A percentile compares a stretch with the other conserved stretches of the same genome.
Evolutionary conservation across 805 yeast species (phyloP).

Genomic region (Suhomyces prunicola): DNA sequence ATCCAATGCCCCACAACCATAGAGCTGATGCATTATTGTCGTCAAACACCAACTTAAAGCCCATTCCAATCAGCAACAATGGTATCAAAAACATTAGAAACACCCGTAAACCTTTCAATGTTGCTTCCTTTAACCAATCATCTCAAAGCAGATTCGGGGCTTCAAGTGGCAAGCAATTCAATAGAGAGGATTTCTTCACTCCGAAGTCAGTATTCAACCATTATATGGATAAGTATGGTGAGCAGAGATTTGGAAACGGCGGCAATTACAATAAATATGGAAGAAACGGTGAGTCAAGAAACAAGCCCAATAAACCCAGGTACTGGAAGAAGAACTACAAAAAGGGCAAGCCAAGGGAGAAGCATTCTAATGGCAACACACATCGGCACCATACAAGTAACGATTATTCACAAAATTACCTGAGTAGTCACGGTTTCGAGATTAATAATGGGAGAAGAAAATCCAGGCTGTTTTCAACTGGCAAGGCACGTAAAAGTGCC

Average conservation of each 20-base stretch:
- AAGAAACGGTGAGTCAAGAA: conserved; percentile 9
- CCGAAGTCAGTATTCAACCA: conserved; percentile 72
- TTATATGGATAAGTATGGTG: conserved; percentile 63
- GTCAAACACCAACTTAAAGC: conserved; percentile 33
- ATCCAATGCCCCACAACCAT: conserved; percentile 32
- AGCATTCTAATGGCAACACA: background rate
- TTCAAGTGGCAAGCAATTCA: conserved; percentile 32
- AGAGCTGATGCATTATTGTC: conserved; percentile 44
- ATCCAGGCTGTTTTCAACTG: conserved; percentile 12
- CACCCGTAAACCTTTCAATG: conserved; percentile 59
- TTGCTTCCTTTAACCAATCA: conserved; percentile 52
- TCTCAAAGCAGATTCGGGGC: conserved; percentile 5
- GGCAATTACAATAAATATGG: conserved; percentile 1
- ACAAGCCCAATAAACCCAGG: conserved; percentile 20
- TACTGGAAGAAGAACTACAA: conserved; percentile 25
- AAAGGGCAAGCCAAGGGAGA: conserved; percentile 5
- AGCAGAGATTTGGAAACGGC: conserved; percentile 29
- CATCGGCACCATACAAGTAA: conserved; percentile 2
- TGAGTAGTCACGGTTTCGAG: background rate
- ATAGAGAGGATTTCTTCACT: conserved; percentile 72
- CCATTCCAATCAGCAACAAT: conserved; percentile 38
- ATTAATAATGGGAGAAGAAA: conserved; percentile 8
- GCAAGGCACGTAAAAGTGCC: conserved; percentile 6
- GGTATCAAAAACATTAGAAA: conserved; percentile 31
- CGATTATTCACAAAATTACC: background rate